These are phyloP conservation scores for Chrysanthemum makinoi DNA, from an alignment of 129 eudicot genomes.

Conservation along the genomic window DNA sequence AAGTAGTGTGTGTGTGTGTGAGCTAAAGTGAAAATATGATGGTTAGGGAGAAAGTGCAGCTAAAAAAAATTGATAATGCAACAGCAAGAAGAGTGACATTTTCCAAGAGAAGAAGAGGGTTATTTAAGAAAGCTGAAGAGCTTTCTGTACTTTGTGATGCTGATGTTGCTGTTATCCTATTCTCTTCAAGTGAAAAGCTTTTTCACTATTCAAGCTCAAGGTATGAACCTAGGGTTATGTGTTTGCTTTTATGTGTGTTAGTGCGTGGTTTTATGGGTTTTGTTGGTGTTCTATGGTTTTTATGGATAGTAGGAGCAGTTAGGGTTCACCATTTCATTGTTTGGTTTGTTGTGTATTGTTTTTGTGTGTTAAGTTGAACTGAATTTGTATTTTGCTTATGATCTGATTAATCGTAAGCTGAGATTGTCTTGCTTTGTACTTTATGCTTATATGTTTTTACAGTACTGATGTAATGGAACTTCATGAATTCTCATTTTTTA, in stretches of 20 bases:
- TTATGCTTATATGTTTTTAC: slow-evolving; percentile 17
- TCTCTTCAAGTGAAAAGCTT: slow-evolving; percentile 81
- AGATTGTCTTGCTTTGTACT: slow-evolving; percentile 17
- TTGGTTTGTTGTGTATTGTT: not conserved
- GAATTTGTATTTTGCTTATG: slow-evolving; percentile 2
- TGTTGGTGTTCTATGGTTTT: slow-evolving; percentile 13
- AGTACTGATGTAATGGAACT: not conserved
- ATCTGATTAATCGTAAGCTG: slow-evolving; percentile 7
- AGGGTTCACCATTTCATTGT: not conserved
- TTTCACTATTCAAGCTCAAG: slow-evolving; percentile 75
- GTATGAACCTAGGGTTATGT: slow-evolving; percentile 43
- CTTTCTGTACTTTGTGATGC: slow-evolving; percentile 90
- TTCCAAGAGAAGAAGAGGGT: slow-evolving; percentile 88
- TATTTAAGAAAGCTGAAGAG: slow-evolving; percentile 92
- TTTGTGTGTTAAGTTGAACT: slow-evolving; percentile 20
- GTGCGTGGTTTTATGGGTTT: slow-evolving; percentile 18
- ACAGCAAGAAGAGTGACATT: slow-evolving; percentile 91
- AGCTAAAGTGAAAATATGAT: slow-evolving; percentile 28
- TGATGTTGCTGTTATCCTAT: slow-evolving; percentile 74
- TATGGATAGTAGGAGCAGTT: slow-evolving; percentile 1
- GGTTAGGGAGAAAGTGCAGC: slow-evolving; percentile 76
- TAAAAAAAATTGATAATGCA: slow-evolving; percentile 76
- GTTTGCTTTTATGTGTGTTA: slow-evolving; percentile 25
- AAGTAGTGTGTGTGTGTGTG: slow-evolving; percentile 3
- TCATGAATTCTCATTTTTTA: slow-evolving; percentile 5